Base-by-base conservation (phyloP, 2,329 filamentous ascomycete species). In the Fusarium sp. region DNA sequence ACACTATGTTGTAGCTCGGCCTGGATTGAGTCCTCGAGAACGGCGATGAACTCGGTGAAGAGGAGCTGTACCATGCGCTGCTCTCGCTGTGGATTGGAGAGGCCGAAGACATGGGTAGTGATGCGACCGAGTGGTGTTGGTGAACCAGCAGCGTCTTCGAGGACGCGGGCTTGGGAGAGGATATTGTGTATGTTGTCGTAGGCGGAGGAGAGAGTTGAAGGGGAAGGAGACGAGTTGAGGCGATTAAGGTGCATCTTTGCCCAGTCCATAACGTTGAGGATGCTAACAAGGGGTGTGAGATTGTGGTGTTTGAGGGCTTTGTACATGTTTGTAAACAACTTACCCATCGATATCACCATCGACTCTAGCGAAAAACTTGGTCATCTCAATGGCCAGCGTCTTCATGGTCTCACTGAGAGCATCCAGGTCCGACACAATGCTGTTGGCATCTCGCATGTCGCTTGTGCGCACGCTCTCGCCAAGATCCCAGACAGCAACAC, bases 211-310 rank as follows among this genome's bases (percentile, higher is more conserved):
- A 97, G 84, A 3, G 80, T 80, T 6, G 81, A 83, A 36, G 91
- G 88, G 1, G 89, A 87, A 8, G 91, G 90, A 22, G 88, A 84
- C 24, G 87, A 86, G 70, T 91, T 89, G 65, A 96, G 85, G 53
- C 91, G 91, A 69, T 91, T 87, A 16, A 98, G 89, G 81, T 98
- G 95, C 73, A 95, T 91, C 79, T 93, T 93, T 16, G 94, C 94
- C 96, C 96, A 98, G 80, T 98, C 94, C 95, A 98, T 98, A 60
- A 97, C 94, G 69, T 96, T 92, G 38, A 98, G 88, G 75, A 98
- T 97, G 69, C 93, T 92, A 78, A 44, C 40, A 17, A 20, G 51
- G 22, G 55, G 24, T 58, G 61, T 73, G 62, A 76, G 72, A 73
- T 22, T 51, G 6, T 62, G 35, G 22, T 11, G 11, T 31, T 36